Conservation (phyloP, 169 alveolate species). For the Perkinsus chesapeaki region DNA sequence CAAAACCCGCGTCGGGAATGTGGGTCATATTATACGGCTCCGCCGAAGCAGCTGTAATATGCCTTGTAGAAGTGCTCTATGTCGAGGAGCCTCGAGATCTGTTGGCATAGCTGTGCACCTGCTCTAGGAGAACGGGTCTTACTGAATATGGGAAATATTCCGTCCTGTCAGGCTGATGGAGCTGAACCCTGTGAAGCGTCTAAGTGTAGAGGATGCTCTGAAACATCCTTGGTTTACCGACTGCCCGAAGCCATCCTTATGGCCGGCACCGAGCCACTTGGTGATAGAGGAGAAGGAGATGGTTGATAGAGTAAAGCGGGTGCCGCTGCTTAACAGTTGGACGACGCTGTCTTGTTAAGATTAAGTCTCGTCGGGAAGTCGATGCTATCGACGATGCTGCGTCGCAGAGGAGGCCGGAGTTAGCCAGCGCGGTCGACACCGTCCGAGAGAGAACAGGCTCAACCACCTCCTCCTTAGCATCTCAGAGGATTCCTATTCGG, state of each 20-base stretch:
- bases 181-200: background rate
- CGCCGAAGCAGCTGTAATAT: background rate
- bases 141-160: background rate
- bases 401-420: background rate
- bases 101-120: no score
- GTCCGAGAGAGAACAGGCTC: background rate
- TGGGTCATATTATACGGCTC: background rate
- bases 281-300: background rate
- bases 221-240: slow-evolving; percentile 6
- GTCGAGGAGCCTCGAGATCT: no score
- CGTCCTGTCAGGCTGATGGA: background rate
- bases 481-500: background rate
- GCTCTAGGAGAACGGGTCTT: no score
- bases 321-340: no score
- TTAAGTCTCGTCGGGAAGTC: background rate
- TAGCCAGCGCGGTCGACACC: background rate
- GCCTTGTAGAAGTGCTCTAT: background rate
- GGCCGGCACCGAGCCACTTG: background rate
- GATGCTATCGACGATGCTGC: background rate
- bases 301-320: background rate
- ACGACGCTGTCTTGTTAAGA: no score
- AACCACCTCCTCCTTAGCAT: background rate
- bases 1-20: no score
- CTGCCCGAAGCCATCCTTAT: background rate
- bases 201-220: background rate